Base-by-base conservation (phyloP, 1,139 yeast species). In the Kluyveromyces sp. region DNA sequence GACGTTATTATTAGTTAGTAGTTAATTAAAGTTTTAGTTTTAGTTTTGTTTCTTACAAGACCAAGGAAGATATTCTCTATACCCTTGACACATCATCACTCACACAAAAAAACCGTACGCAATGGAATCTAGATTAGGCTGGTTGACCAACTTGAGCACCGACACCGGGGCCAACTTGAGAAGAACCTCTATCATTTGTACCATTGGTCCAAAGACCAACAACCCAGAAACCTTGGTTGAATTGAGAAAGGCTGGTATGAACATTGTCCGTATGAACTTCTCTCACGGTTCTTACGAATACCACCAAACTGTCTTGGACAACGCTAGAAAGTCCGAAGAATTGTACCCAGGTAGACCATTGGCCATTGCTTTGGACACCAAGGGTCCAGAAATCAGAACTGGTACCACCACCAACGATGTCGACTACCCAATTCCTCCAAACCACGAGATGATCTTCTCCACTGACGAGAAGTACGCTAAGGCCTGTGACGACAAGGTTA, bases 371-470 rank as follows among this genome's bases (percentile, higher is more conserved):
- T 81, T 92, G 64, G 99, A 92, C 72, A 94, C 98, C 69, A 94
- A 92, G 79, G 99, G 99, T 59, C 98, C 99, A 56, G 98, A 94
- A 75, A 92, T 92, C 73, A 87, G 98, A 79, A 90, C 98, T 48
- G 98, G 99, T 72, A 81, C 88, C 69, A 94, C 98, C 59, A 67
- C 73, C 51, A 86, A 78, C 60, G 85, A 78, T 50, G 71, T 73
- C 54, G 98, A 92, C 68, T 87, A 70, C 72, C 85, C 96, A 63
- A 84, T 94, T 63, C 72, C 78, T 38, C 78, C 94, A 49, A 82
- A 82, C 71, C 96, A 89, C 69, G 90, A 85, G 69, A 86, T 92
- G 95, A 80, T 74, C 65, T 86, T 92, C 77, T 75, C 97, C 66
- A 92, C 97, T 53, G 95, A 92, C 69, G 94, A 82, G 45, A 75